Percentiles rank a stretch among this genome's conserved stretches.
Evolutionary conservation across 2,329 filamentous ascomycete genomes (phyloP).

Genomic region (Leptographium flavum): DNA sequence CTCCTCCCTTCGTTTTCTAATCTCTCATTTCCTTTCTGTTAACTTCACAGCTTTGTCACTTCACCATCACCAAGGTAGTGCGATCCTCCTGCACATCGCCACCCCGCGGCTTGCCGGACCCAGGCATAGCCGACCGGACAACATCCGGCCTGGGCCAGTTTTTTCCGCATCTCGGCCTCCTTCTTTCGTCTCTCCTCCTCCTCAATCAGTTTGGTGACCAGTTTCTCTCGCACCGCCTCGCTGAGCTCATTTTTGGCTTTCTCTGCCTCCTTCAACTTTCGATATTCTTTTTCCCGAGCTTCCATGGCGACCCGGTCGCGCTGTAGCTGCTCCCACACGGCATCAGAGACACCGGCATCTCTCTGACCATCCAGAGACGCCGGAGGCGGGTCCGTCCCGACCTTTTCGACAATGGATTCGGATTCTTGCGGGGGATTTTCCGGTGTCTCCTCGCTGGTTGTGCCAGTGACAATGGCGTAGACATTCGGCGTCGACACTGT

Average conservation of each 20-base stretch:
- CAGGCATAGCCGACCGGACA: not conserved
- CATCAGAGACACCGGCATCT: slow-evolving; percentile 45
- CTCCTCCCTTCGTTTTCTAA: not conserved
- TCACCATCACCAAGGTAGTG: not conserved
- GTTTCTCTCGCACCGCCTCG: slow-evolving; percentile 5
- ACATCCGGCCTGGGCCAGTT: not conserved
- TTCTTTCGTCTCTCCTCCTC: slow-evolving; percentile 12
- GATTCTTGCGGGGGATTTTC: not conserved
- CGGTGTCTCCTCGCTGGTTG: not conserved
- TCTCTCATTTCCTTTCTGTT: not conserved
- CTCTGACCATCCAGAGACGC: slow-evolving; percentile 14
- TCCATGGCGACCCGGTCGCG: slow-evolving; percentile 18
- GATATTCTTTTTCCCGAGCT: slow-evolving; percentile 2
- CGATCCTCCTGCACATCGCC: not conserved
- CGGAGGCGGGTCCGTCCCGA: not conserved
- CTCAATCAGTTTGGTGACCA: slow-evolving; percentile 21
- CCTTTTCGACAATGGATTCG: not conserved
- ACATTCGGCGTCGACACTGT: too few relatives aligned
- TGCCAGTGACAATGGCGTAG: too few relatives aligned
- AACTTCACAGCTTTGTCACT: not conserved
- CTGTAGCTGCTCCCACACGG: slow-evolving; percentile 46
- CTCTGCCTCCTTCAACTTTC: not conserved
- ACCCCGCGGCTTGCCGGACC: not conserved
- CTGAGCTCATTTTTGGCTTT: not conserved
- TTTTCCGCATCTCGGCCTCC: not conserved